These are phyloP conservation scores for Colletotrichum lindemuthianum DNA, from an alignment of 2,329 filamentous ascomycete genomes.

Conservation along the genomic window DNA sequence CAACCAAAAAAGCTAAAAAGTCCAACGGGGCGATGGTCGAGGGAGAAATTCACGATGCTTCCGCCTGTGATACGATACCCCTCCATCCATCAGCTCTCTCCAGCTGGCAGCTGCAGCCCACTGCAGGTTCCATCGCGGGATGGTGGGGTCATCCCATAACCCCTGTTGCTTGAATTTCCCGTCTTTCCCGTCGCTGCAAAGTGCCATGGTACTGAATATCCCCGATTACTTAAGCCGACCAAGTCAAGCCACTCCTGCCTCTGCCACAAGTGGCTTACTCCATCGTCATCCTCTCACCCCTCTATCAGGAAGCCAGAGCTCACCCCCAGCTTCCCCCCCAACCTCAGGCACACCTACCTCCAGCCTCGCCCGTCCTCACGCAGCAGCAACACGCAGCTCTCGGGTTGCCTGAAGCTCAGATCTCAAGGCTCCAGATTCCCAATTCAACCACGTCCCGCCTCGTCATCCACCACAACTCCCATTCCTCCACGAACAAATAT, in stretches of 20 bases:
- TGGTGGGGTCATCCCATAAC: conserved; percentile 24
- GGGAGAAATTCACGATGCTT: too few species aligned
- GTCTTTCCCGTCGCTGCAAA: background rate
- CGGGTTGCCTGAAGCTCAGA: conserved; percentile 38
- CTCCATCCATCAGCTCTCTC: conserved; percentile 14
- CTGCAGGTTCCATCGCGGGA: conserved; percentile 30
- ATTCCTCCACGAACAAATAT: conserved; percentile 11
- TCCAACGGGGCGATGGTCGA: too few species aligned
- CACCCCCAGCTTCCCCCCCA: conserved; percentile 2
- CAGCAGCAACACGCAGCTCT: conserved; percentile 38
- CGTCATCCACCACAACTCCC: conserved; percentile 23
- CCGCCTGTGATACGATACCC: background rate
- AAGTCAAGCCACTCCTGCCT: background rate
- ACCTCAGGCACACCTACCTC: conserved; percentile 32
- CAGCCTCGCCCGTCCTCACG: conserved; percentile 34
- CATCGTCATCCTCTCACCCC: background rate
- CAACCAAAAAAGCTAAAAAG: too few species aligned
- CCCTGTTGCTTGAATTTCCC: conserved; percentile 1
- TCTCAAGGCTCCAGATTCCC: conserved; percentile 35
- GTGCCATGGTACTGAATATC: too few species aligned
- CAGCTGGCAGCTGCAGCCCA: conserved; percentile 32
- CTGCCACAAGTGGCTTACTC: conserved; percentile 20
- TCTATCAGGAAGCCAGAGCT: conserved; percentile 1
- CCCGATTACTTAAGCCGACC: background rate
- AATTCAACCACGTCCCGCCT: conserved; percentile 38